phyloP scores from a whole-genome alignment of 805 yeast species.

The Torulaspora microellipsoides region DNA sequence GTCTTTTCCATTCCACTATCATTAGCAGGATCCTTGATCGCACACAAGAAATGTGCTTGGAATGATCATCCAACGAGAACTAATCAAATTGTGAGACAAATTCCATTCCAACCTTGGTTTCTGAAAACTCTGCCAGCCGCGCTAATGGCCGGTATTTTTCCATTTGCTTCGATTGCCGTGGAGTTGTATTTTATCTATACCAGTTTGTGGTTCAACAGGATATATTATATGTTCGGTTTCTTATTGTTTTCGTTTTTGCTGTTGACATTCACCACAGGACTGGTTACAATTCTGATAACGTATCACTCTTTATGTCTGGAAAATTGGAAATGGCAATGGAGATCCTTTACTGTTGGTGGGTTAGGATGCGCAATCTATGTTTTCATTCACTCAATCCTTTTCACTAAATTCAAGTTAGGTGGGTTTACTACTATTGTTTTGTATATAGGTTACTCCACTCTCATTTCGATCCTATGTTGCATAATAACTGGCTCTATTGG shows the following conservation, averaged over 20 bases:
- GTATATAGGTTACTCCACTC: slow-evolving; percentile 75
- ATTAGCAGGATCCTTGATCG: slow-evolving; percentile 73
- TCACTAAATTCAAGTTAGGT: slow-evolving; percentile 64
- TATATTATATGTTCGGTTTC: slow-evolving; percentile 97
- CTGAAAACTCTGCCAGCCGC: slow-evolving; percentile 62
- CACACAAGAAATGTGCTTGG: slow-evolving; percentile 54
- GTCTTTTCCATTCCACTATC: slow-evolving; percentile 80
- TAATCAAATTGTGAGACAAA: slow-evolving; percentile 94
- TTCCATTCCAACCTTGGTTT: slow-evolving; percentile 87
- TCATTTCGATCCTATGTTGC: slow-evolving; percentile 68
- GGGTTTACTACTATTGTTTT: slow-evolving; percentile 73
- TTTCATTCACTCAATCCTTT: slow-evolving; percentile 73
- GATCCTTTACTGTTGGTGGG: slow-evolving; percentile 84
- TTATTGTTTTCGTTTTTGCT: slow-evolving; percentile 81
- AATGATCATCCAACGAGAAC: slow-evolving; percentile 75
- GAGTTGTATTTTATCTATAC: slow-evolving; percentile 90
- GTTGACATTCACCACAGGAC: slow-evolving; percentile 73
- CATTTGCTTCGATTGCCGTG: slow-evolving; percentile 91
- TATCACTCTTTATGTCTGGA: slow-evolving; percentile 86
- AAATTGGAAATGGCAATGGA: slow-evolving; percentile 98
- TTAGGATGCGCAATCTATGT: slow-evolving; percentile 84
- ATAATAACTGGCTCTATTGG: slow-evolving; percentile 87
- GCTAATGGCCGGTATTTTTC: slow-evolving; percentile 82
- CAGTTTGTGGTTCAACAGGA: slow-evolving; percentile 89
- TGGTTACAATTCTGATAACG: slow-evolving; percentile 73